These are phyloP conservation scores for Suillus bovinus DNA, from an alignment of 768 basidiomycete species.

Conservation along the genomic window DNA sequence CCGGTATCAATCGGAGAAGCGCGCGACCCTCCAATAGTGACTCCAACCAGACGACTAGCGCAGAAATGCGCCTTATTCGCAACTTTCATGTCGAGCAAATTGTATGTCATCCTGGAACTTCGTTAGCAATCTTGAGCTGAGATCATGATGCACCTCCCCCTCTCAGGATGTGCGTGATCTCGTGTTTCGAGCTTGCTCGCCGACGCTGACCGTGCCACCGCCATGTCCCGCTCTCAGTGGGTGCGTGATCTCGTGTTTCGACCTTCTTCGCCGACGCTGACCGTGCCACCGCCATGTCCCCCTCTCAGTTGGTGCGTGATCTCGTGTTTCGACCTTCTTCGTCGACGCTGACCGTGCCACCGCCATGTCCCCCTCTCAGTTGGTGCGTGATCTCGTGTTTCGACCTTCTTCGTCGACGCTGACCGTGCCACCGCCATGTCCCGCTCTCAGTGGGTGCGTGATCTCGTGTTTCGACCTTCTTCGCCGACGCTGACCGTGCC, in stretches of 20 bases:
- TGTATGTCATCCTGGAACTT: neutral
- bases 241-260: neutral
- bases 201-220: neutral
- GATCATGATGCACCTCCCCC: neutral
- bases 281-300: too few relatives aligned
- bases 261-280: too few relatives aligned
- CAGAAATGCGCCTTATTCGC: neutral
- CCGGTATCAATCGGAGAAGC: too few relatives aligned
- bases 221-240: neutral
- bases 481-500: too few relatives aligned
- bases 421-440: too few relatives aligned
- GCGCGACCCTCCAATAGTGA: too few relatives aligned
- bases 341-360: neutral
- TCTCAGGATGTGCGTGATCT: neutral
- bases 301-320: too few relatives aligned
- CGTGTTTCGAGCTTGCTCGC: neutral
- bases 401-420: too few relatives aligned
- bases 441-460: too few relatives aligned
- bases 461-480: too few relatives aligned
- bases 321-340: neutral
- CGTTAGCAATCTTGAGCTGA: neutral
- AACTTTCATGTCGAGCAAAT: neutral
- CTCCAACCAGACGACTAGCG: neutral
- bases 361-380: too few relatives aligned
- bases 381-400: too few relatives aligned